Base-by-base conservation (phyloP, 495 filamentous ascomycete species). In the Hypoxylon lenormandii region DNA sequence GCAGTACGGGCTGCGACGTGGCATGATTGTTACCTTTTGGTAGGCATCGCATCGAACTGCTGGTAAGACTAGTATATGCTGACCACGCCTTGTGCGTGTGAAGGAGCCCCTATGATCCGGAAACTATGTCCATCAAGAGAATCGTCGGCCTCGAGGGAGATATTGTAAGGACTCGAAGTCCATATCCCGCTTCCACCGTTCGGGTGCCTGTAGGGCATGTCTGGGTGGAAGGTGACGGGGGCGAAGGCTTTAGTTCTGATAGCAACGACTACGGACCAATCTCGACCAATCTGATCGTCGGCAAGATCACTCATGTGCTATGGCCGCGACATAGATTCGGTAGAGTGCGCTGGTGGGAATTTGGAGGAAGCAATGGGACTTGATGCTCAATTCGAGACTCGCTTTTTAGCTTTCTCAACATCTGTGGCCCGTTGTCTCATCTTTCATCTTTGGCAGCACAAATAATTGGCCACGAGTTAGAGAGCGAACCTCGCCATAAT, bases 211-310 rank as follows among this genome's bases (percentile, higher is more conserved):
- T 80, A 38, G 90, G 90, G 4, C 90, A 93, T 80, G 80, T 93
- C 36, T 94, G 91, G 91, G 81, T 94, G 15, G 90, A 93, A 72
- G 91, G 91, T 0, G 91, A 92, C 74, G 76, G 79, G 59, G 84
- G 82, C 13, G 76, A 78, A 42, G 84, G 88, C 62, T 78, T 84
- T 63, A 87, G 85, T 64, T 74, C 86, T 54, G 91, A 94, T 73
- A 92, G 90, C 72, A 92, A 93, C 78, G 82, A 82, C 22, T 93
- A 92, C 72, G 91, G 91, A 4, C 90, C 91, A 0, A 83, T 89
- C 19, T 83, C 85, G 15, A 80, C 75, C 7, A 85, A 82, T 68
- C 69, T 94, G 43, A 82, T 94, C 23, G 83, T 85, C 5, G 90
- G 91, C 3, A 80, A 80, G 36, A 84, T 91, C 48, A 83, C 85